Percentiles rank a stretch among this genome's conserved stretches.
phyloP scores from a whole-genome alignment of 1,284 basidiomycete genomes.

The Takashimella tepidaria region DNA sequence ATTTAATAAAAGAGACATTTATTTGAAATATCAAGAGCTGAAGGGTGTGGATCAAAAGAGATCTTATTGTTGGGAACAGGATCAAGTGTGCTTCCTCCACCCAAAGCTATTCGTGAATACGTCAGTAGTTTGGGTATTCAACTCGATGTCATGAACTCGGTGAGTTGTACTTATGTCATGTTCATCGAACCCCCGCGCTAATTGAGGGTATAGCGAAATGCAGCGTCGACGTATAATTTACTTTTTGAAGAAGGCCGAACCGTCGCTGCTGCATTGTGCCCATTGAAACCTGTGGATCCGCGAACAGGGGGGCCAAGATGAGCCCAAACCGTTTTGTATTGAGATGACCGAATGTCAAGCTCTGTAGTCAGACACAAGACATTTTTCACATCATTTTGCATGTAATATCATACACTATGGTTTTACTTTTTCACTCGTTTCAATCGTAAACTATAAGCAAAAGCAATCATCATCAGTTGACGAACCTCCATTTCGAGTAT shows the following conservation, averaged over 20 bases:
- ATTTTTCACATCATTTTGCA: no score
- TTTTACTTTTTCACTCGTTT: no score
- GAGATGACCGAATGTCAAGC: no score
- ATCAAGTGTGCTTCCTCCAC: conserved; percentile 63
- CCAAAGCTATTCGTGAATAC: conserved; percentile 62
- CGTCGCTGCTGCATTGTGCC: conserved; percentile 82
- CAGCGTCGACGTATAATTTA: conserved; percentile 90
- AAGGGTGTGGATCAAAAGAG: conserved; percentile 53
- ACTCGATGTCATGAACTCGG: conserved; percentile 90
- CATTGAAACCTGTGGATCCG: conserved; percentile 51
- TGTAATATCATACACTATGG: no score
- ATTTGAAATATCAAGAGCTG: not conserved
- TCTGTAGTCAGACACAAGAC: no score
- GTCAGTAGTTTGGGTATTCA: conserved; percentile 77
- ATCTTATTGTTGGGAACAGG: conserved; percentile 88
- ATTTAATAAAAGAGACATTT: no score
- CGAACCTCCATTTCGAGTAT: no score
- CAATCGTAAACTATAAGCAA: no score
- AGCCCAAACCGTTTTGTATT: no score
- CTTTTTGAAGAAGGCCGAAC: conserved; percentile 85
- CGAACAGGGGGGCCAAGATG: conserved; percentile 22
- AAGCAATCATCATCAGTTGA: no score
- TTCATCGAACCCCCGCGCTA: not conserved
- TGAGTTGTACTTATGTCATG: conserved; percentile 47
- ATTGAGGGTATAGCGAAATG: conserved; percentile 61